Evolutionary conservation across 2,329 filamentous ascomycete species (phyloP).

Genomic region (Sarocladium kiliense): DNA sequence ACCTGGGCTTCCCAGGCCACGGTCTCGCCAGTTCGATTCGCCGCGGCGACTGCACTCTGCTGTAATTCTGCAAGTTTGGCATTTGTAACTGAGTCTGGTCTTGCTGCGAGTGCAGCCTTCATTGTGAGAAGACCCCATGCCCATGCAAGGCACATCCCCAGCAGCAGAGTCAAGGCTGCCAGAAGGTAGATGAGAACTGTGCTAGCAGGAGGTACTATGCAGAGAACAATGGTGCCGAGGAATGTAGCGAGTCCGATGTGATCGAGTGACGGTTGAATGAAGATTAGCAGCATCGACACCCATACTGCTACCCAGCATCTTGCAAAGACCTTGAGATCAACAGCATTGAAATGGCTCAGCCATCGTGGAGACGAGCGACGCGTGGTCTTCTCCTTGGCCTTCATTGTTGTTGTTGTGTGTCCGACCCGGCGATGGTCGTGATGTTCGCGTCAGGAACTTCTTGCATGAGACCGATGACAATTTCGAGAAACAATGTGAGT

Average conservation of each 20-base stretch:
- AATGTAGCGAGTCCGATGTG: slow-evolving; percentile 39
- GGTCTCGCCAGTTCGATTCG: slow-evolving; percentile 19
- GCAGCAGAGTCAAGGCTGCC: slow-evolving; percentile 32
- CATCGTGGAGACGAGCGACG: slow-evolving; percentile 14
- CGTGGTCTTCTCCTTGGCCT: background rate
- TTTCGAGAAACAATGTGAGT: no score
- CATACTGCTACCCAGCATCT: slow-evolving; percentile 42
- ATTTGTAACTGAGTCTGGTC: slow-evolving; percentile 32
- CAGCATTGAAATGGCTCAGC: slow-evolving; percentile 40
- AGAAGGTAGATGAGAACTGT: slow-evolving; percentile 42
- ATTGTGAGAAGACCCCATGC: slow-evolving; percentile 43
- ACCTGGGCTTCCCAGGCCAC: slow-evolving; percentile 23
- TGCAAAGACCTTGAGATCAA: slow-evolving; percentile 40
- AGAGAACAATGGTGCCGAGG: slow-evolving; percentile 35
- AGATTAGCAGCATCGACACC: slow-evolving; percentile 39
- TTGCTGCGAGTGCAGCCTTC: slow-evolving; percentile 39
- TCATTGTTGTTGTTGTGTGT: background rate
- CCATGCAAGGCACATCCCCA: slow-evolving; percentile 43
- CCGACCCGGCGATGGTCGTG: no score
- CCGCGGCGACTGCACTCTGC: slow-evolving; percentile 27
- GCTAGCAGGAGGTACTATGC: slow-evolving; percentile 38
- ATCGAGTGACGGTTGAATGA: slow-evolving; percentile 36
- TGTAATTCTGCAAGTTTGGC: slow-evolving; percentile 27
- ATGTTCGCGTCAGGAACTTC: no score
- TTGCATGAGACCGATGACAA: no score